Evolutionary conservation across 306 rosid species (phyloP), one percentile per base, ranked within the genome.

Genomic region (Castanopsis chinensis): DNA sequence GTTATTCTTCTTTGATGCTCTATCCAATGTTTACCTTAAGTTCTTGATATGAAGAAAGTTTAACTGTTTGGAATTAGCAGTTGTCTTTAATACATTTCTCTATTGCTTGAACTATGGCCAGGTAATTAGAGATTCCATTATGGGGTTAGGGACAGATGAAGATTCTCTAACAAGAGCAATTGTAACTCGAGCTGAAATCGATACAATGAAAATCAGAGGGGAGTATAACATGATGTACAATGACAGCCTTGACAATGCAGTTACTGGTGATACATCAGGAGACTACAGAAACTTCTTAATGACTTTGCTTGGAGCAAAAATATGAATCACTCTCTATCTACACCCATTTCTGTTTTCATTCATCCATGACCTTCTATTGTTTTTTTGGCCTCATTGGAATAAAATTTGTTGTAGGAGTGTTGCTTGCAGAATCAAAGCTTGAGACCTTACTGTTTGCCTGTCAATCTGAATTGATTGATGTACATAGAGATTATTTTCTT

Each of bases 81-180:
- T 32, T 23, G 69, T 70, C 72, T 79, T 19, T 19, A 41, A 11
- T 57, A 45, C 68, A 19, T 30, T 2, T 51, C 14, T 5, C 25
- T 30, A 53, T 80, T 73, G 30, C 59, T 77, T 79, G 73, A 56
- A 72, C 72, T 41, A 57, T 63, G 21, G 77, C 17, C 88, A 96
- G 99, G 98, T 96, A 27, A 74, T 93, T 25, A 86, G 89, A 57
- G 91, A 87, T 63, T 86, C 99, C 3, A 72, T 88, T 25, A 51
- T 84, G 41, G 99, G 99, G 76, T 56, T 93, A 1, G 99, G 99
- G 80, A 96, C 99, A 0, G 98, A 93, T 69, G 99, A 96, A 86
- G 96, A 88, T 60, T 86, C 97, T 1, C 90, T 96, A 43, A 88
- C 81, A 61, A 87, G 99, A 89, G 92, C 88, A n/a, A 92, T 96